Evolutionary conservation across 495 filamentous ascomycete species (phyloP).

Genomic region (Clavariopsis aquatica): DNA sequence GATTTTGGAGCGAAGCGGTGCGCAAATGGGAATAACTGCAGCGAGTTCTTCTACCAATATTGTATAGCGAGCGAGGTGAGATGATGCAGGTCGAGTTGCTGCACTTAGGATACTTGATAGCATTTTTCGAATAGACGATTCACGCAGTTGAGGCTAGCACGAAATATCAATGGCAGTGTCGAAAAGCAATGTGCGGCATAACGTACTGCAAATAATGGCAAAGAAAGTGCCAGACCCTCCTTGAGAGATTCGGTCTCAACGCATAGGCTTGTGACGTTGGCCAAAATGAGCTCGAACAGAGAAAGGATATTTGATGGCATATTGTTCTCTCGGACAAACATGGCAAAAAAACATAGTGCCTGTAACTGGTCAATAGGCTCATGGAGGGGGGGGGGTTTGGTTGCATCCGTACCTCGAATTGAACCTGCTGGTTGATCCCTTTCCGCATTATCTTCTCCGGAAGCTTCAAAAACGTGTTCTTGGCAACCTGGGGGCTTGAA

Average conservation of each 20-base stretch:
- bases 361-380: no score
- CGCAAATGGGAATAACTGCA: not conserved
- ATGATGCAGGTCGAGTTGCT: not conserved
- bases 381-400: no score
- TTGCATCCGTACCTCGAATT: constrained; percentile 47
- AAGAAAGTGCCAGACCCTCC: constrained; percentile 26
- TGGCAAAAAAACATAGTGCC: constrained; percentile 23
- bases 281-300: constrained; percentile 15
- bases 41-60: constrained; percentile 15
- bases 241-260: not conserved
- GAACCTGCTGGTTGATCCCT: constrained; percentile 47
- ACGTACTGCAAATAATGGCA: constrained; percentile 29
- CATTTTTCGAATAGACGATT: not conserved
- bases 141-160: constrained; percentile 9
- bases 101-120: not conserved
- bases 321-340: constrained; percentile 10
- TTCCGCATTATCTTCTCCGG: constrained; percentile 51
- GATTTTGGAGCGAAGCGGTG: constrained; percentile 5
- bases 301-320: not conserved
- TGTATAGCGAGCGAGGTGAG: not conserved
- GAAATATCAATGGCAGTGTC: not conserved
- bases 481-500: constrained; percentile 2
- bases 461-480: constrained; percentile 52
- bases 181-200: not conserved
- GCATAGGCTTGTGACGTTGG: not conserved